phyloP scores from a whole-genome alignment of 2,329 filamentous ascomycete genomes.

The Lizonia empirigonia region DNA sequence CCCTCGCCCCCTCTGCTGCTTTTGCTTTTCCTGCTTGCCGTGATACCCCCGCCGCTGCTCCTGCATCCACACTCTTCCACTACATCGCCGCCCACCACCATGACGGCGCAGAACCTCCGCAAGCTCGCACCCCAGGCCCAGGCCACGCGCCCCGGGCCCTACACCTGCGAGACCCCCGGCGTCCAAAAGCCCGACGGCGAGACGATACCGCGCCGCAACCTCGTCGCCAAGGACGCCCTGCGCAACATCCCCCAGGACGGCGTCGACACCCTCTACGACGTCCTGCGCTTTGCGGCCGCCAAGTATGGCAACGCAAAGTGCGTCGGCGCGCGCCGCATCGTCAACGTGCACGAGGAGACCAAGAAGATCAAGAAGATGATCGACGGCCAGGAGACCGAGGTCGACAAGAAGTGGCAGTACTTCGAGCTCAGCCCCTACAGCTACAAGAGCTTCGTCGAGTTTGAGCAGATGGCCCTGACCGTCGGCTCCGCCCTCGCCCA shows the following conservation, averaged over 20 bases:
- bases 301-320: conserved; percentile 60
- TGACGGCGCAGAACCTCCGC: conserved; percentile 53
- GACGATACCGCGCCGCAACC: conserved; percentile 80
- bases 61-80: conserved; percentile 8
- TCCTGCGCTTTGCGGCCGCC: conserved; percentile 71
- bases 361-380: conserved; percentile 91
- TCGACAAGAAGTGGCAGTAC: conserved; percentile 90
- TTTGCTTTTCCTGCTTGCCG: conserved; percentile 13
- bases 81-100: conserved; percentile 21
- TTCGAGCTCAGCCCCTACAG: conserved; percentile 81
- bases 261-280: conserved; percentile 77
- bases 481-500: conserved; percentile 75
- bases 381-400: conserved; percentile 76
- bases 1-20: conserved; percentile 1
- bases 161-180: conserved; percentile 73
- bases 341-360: conserved; percentile 79
- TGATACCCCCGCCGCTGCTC: conserved; percentile 21
- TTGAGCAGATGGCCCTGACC: conserved; percentile 70
- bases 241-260: conserved; percentile 68
- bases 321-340: conserved; percentile 70
- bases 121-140: conserved; percentile 55
- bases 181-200: conserved; percentile 75
- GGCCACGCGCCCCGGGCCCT: conserved; percentile 69
- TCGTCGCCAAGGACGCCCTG: conserved; percentile 72
- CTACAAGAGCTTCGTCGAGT: conserved; percentile 80